Percentiles rank a stretch among this genome's conserved stretches.
These are phyloP conservation scores for Zygotorulaspora chibaensis DNA, from an alignment of 805 yeast genomes.

Conservation along the genomic window DNA sequence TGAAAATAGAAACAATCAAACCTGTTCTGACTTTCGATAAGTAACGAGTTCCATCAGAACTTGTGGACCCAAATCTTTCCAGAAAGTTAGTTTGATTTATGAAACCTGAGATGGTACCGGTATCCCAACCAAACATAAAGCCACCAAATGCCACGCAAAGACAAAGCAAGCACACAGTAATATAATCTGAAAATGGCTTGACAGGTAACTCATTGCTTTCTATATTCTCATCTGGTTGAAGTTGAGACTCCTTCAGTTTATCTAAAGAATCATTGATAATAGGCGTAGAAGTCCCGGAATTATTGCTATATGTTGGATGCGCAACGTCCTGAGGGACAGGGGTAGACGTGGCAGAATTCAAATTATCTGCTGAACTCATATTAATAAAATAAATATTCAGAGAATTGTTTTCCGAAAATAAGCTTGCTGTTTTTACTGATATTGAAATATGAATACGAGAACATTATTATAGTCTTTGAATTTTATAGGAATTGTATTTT, in stretches of 20 bases:
- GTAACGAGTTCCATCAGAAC: slow-evolving; percentile 31
- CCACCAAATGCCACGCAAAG: slow-evolving; percentile 57
- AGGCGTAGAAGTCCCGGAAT: slow-evolving; percentile 1
- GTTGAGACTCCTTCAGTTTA: background rate
- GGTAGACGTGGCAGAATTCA: background rate
- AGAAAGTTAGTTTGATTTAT: slow-evolving; percentile 56
- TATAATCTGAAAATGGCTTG: slow-evolving; percentile 9
- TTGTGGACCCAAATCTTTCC: slow-evolving; percentile 44
- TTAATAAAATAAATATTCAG: no score
- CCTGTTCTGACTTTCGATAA: slow-evolving; percentile 49
- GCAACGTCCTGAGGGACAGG: background rate
- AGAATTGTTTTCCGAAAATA: background rate
- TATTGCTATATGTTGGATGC: background rate
- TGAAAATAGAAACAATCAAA: slow-evolving; percentile 52
- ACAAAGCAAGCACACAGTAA: slow-evolving; percentile 11
- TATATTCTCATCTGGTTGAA: background rate
- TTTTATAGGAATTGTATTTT: no score
- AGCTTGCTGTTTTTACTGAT: no score
- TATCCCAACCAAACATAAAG: slow-evolving; percentile 69
- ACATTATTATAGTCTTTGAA: no score
- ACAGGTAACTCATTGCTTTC: slow-evolving; percentile 2
- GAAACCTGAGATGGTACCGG: slow-evolving; percentile 71
- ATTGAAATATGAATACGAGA: no score
- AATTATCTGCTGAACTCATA: slow-evolving; percentile 1
- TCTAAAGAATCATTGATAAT: background rate